Percentiles rank a stretch among this genome's conserved stretches.
These are phyloP conservation scores for Sporothrix sp. DNA, from an alignment of 2,329 filamentous ascomycete genomes.

Conservation along the genomic window DNA sequence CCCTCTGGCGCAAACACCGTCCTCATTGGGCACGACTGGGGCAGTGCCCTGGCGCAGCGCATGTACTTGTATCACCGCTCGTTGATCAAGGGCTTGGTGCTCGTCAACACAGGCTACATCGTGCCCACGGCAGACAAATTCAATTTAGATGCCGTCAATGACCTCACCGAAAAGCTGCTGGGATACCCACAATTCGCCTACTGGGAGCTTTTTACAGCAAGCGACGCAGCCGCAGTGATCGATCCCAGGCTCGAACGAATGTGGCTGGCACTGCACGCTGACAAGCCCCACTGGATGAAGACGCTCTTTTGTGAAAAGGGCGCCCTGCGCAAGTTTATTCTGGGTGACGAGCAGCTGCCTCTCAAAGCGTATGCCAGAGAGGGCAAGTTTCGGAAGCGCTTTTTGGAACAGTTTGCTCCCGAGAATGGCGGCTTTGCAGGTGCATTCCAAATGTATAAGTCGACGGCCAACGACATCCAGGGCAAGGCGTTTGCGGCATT, in stretches of 20 bases:
- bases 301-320: constrained; percentile 28
- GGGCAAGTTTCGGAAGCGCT: constrained; percentile 20
- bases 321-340: constrained; percentile 25
- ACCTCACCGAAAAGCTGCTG: constrained; percentile 23
- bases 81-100: constrained; percentile 31
- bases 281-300: constrained; percentile 20
- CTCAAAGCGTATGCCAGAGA: constrained; percentile 22
- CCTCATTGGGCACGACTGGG: constrained; percentile 42
- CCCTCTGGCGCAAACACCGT: constrained; percentile 23
- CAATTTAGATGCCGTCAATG: constrained; percentile 28
- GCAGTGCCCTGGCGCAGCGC: constrained; percentile 30
- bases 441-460: constrained; percentile 24
- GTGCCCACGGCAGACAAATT: constrained; percentile 25
- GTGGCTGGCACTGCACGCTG: constrained; percentile 27
- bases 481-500: constrained; percentile 18
- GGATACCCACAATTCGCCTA: constrained; percentile 33
- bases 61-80: constrained; percentile 33
- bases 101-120: constrained; percentile 34
- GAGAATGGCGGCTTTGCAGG: constrained; percentile 22
- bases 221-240: constrained; percentile 31
- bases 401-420: constrained; percentile 20
- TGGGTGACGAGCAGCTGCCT: constrained; percentile 18
- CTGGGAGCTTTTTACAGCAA: constrained; percentile 35
- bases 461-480: constrained; percentile 18
- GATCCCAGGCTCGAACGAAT: constrained; percentile 29